phyloP scores from a whole-genome alignment of 2,329 filamentous ascomycete species.

The Septoria petroselini region DNA sequence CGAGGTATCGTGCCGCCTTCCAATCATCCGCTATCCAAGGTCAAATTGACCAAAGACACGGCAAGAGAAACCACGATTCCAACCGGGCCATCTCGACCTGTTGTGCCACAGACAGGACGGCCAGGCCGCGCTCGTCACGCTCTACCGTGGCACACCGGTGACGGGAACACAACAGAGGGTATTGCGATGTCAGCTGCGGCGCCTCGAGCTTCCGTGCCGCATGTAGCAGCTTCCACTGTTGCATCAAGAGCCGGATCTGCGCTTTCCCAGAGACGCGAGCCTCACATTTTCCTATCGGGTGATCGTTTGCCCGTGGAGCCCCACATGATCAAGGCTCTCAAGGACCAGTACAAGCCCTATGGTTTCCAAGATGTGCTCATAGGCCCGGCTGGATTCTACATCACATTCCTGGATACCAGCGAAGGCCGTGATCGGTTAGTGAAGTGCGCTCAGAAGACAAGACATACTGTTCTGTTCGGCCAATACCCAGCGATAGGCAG shows the following conservation, averaged over 20 bases:
- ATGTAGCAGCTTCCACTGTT: neutral
- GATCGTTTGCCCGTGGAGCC: neutral
- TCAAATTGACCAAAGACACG: too few species aligned
- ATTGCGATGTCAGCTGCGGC: too few species aligned
- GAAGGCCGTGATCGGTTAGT: neutral
- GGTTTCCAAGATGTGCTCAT: neutral
- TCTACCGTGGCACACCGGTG: too few species aligned
- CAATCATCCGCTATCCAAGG: too few species aligned
- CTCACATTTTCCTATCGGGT: constrained; percentile 7
- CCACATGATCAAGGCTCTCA: neutral
- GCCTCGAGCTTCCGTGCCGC: too few species aligned
- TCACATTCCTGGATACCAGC: constrained; percentile 1
- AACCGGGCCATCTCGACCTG: too few species aligned
- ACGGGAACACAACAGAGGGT: too few species aligned
- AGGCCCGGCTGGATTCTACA: constrained; percentile 1
- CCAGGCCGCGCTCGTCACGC: too few species aligned
- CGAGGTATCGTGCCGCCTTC: too few species aligned
- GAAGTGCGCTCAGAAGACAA: neutral
- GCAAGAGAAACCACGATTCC: too few species aligned
- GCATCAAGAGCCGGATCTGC: neutral
- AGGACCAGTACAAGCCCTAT: neutral
- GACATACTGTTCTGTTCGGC: neutral
- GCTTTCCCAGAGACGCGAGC: neutral
- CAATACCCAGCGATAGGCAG: neutral
- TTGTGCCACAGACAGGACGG: too few species aligned